A percentile compares a stretch with the other conserved stretches of the same genome.
phyloP scores from a whole-genome alignment of 805 yeast species.

The Yamadazyma takamatsuzukensis region DNA sequence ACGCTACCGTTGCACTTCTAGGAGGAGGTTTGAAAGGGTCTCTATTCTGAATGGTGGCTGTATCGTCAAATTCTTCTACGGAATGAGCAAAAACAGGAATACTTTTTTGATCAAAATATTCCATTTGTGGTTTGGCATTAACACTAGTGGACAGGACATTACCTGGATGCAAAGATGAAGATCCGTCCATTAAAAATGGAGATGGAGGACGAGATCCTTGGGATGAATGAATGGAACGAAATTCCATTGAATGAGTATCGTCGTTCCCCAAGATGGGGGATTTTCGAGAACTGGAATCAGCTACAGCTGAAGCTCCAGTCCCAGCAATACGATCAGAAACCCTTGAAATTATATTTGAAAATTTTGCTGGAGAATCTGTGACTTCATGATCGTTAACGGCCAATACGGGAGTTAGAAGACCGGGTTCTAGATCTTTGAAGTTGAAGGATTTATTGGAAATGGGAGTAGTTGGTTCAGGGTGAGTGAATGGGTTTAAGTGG shows the following conservation, averaged over 20 bases:
- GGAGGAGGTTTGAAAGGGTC: not conserved
- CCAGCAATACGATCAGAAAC: slow-evolving; percentile 37
- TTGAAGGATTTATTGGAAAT: slow-evolving; percentile 5
- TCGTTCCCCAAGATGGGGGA: slow-evolving; percentile 4
- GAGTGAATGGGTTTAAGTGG: slow-evolving; percentile 3
- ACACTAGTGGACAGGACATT: slow-evolving; percentile 6
- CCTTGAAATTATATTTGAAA: slow-evolving; percentile 22
- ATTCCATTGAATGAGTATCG: not conserved
- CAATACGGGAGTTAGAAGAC: slow-evolving; percentile 10
- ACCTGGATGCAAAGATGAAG: no score
- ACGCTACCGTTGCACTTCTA: slow-evolving; percentile 5
- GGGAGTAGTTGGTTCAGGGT: slow-evolving; percentile 7
- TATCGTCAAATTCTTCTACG: slow-evolving; percentile 6
- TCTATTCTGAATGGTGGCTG: not conserved
- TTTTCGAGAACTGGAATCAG: slow-evolving; percentile 1
- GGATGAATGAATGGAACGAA: no score
- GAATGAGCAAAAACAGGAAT: no score
- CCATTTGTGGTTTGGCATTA: slow-evolving; percentile 2
- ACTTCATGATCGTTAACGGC: slow-evolving; percentile 9
- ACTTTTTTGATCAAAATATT: not conserved
- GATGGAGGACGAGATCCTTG: slow-evolving; percentile 1
- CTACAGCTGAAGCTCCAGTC: slow-evolving; percentile 15
- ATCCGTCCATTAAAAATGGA: no score
- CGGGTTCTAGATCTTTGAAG: slow-evolving; percentile 17
- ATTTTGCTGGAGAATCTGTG: slow-evolving; percentile 18